phyloP scores from a whole-genome alignment of 495 filamentous ascomycete genomes.

The Monascus purpureus region DNA sequence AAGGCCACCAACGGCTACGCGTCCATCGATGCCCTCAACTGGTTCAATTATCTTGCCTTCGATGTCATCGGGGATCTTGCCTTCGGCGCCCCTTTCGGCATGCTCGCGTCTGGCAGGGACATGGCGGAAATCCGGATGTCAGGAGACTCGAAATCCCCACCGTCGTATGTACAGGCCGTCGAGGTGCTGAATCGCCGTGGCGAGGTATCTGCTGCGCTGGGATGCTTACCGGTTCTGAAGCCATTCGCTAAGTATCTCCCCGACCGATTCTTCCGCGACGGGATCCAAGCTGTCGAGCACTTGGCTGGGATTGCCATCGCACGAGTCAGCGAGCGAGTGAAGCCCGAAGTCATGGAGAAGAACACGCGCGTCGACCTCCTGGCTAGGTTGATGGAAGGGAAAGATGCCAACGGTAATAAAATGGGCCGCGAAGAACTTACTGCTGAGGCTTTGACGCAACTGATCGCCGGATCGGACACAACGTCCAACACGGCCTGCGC shows the following conservation, averaged over 20 bases:
- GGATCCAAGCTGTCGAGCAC: slow-evolving; percentile 33
- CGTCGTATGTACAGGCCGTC: slow-evolving; percentile 35
- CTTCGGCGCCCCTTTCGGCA: slow-evolving; percentile 41
- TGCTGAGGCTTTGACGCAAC: slow-evolving; percentile 76
- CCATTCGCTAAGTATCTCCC: slow-evolving; percentile 39
- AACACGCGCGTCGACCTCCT: slow-evolving; percentile 65
- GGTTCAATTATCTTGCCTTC: slow-evolving; percentile 93
- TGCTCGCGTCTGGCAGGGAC: slow-evolving; percentile 39
- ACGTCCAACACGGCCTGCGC: slow-evolving; percentile 85
- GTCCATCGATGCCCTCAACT: slow-evolving; percentile 65
- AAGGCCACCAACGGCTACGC: slow-evolving; percentile 37
- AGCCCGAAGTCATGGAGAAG: slow-evolving; percentile 41
- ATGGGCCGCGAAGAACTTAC: slow-evolving; percentile 69
- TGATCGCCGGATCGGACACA: slow-evolving; percentile 85
- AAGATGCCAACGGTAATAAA: slow-evolving; percentile 60
- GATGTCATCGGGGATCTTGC: slow-evolving; percentile 67
- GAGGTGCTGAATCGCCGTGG: slow-evolving; percentile 42
- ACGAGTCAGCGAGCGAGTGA: slow-evolving; percentile 58
- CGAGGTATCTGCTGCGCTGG: slow-evolving; percentile 37
- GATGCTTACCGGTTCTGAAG: slow-evolving; percentile 30
- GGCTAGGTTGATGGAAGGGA: slow-evolving; percentile 72
- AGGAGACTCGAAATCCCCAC: slow-evolving; percentile 25
- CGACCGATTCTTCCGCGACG: slow-evolving; percentile 37
- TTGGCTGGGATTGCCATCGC: slow-evolving; percentile 58
- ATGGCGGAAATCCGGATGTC: slow-evolving; percentile 44